Evolutionary conservation across 352 stramenopile species (phyloP), one percentile per base, ranked within the genome.

Genomic region (Phytophthora vignae): DNA sequence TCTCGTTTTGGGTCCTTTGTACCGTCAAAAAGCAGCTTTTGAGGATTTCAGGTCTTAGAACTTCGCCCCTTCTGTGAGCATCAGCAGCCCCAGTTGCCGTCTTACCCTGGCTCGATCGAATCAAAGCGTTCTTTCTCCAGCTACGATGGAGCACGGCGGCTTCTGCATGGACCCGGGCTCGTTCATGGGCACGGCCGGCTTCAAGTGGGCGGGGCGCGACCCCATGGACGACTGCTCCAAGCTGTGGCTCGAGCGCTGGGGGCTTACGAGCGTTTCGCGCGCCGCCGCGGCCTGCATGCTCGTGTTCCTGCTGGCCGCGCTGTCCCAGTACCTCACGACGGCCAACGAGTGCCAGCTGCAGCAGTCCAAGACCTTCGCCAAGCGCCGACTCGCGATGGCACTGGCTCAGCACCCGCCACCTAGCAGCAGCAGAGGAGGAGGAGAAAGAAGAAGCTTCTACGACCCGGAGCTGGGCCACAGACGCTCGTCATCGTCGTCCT

Each of bases 151-250:
- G 55, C 50, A 55, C 29, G 50, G 17, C 31, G 49, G 40, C 52
- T 91, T 93, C 66, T 93, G 86, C 70, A 74, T 88, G 55, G 86
- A 81, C 36, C 78, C 76, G 15, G 86, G 84, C 61, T 87, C 89
- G 56, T 72, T 70, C 49, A 93, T 93, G 86, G 86, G 86, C 63
- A 81, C 77, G 55, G 66, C 73, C 27, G 86, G 86, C 3, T 76
- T 94, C 60, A 78, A 84, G 42, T 85, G 85, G 74, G 61, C 72
- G 4, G 83, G 86, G 54, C 67, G 61, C 36, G 72, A 84, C 56
- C 65, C 71, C 5, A 66, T 77, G 33, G 67, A 72, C 57, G 87
- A 94, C 80, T 94, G 87, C 70, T 72, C 81, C 40, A 83, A 89
- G 83, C 77, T 94, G 33, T 94, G 84, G 87, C 67, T 77, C 25